phyloP scores from a whole-genome alignment of 75 land plant genomes.

The Picea sitchensis region DNA sequence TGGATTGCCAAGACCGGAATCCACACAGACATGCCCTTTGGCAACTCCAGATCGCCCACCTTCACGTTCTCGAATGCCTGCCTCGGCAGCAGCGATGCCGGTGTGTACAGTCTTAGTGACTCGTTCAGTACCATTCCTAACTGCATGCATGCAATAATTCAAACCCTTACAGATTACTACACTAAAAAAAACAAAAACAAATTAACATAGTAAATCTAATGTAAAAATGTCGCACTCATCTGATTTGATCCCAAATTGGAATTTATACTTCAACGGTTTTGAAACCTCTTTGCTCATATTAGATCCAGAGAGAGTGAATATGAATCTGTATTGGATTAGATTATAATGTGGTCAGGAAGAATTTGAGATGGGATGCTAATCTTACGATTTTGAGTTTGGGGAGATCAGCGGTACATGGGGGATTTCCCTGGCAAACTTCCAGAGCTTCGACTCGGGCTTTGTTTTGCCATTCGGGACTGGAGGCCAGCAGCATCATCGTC shows the following conservation, averaged over 20 bases:
- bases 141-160: constrained; percentile 53
- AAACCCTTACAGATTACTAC: too few species aligned
- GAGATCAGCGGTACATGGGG: constrained; percentile 50
- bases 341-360: background rate
- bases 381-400: constrained; percentile 71
- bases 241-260: constrained; percentile 4
- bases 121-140: constrained; percentile 82
- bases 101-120: constrained; percentile 73
- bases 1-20: constrained; percentile 69
- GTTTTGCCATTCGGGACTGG: constrained; percentile 85
- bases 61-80: constrained; percentile 63
- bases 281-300: constrained; percentile 10
- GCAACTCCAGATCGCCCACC: constrained; percentile 57
- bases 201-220: too few species aligned
- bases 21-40: constrained; percentile 72
- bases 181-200: too few species aligned
- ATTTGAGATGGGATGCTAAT: background rate
- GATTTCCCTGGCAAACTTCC: constrained; percentile 28
- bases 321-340: background rate
- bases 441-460: constrained; percentile 61
- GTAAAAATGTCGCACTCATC: too few species aligned
- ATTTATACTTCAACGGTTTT: background rate
- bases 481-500: constrained; percentile 83
- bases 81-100: constrained; percentile 53
- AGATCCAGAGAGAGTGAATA: background rate